phyloP scores from a whole-genome alignment of 1,139 yeast species.

The Zhuliangozyma blackwelliae region DNA sequence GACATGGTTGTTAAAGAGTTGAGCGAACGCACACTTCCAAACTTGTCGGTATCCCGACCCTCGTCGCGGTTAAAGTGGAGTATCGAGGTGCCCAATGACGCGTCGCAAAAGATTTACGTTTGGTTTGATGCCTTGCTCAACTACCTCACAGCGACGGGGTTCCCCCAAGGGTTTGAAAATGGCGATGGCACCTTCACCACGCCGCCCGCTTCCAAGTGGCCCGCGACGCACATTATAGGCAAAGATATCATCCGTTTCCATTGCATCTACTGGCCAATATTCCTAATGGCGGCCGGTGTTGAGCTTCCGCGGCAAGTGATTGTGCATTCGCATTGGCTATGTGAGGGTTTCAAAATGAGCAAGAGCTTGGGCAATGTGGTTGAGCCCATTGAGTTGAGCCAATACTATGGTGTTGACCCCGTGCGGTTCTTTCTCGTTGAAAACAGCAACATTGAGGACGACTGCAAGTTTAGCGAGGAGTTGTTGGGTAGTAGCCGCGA shows the following conservation, averaged over 20 bases:
- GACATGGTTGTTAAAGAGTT: conserved; percentile 58
- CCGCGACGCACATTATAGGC: conserved; percentile 80
- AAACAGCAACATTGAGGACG: conserved; percentile 70
- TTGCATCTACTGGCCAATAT: conserved; percentile 92
- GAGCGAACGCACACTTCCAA: conserved; percentile 43
- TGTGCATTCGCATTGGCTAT: conserved; percentile 94
- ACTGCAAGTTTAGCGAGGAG: conserved; percentile 71
- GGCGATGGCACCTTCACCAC: conserved; percentile 6
- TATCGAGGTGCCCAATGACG: conserved; percentile 79
- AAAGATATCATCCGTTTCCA: conserved; percentile 89
- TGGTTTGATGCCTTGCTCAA: conserved; percentile 96
- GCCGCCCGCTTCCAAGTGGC: conserved; percentile 36
- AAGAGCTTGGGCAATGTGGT: conserved; percentile 94
- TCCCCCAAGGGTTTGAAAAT: conserved; percentile 30
- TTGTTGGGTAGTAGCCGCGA: conserved; percentile 56
- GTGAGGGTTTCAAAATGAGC: conserved; percentile 89
- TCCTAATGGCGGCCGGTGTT: conserved; percentile 76
- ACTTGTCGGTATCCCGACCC: conserved; percentile 85
- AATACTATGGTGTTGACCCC: conserved; percentile 66
- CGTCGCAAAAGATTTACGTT: conserved; percentile 77
- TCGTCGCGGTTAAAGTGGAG: conserved; percentile 81
- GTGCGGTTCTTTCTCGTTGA: conserved; percentile 73
- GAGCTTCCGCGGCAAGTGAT: conserved; percentile 69
- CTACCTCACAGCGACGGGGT: conserved; percentile 74
- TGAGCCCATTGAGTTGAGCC: conserved; percentile 68